These are phyloP conservation scores for Eucalyptus decipiens DNA, from an alignment of 345 rosid species.

Conservation along the genomic window DNA sequence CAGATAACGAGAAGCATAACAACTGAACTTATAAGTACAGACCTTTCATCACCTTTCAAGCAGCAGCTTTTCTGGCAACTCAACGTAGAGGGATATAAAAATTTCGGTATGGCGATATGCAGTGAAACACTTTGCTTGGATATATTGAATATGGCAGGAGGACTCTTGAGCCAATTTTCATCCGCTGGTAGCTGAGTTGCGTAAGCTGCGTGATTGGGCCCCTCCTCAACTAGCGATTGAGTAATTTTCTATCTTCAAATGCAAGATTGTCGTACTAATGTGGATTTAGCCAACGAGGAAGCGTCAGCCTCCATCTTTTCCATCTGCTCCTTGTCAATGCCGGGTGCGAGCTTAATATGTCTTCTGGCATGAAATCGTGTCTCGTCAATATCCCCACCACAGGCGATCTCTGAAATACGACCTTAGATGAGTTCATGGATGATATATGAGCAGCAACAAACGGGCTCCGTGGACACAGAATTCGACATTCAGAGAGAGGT, in stretches of 20 bases:
- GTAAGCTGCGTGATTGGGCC: not conserved
- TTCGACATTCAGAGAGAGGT: not conserved
- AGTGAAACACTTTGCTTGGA: not conserved
- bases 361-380: slow-evolving; percentile 93
- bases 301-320: slow-evolving; percentile 51
- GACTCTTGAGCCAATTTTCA: not conserved
- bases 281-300: slow-evolving; percentile 13
- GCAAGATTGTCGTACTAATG: not conserved
- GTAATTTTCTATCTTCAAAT: not conserved
- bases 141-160: not conserved
- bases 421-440: not conserved
- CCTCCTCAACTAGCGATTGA: not conserved
- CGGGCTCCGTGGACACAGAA: not conserved
- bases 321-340: slow-evolving; percentile 36
- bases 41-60: not conserved
- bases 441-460: not conserved
- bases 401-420: slow-evolving; percentile 50
- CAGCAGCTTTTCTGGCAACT: not conserved
- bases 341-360: slow-evolving; percentile 61
- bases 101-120: not conserved
- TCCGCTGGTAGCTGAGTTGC: not conserved
- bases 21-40: not conserved
- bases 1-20: not conserved
- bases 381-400: slow-evolving; percentile 80
- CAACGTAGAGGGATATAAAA: not conserved